Percentiles rank a stretch among this genome's conserved stretches.
These are phyloP conservation scores for Phytopythium delawarense DNA, from an alignment of 352 stramenopile species.

Conservation along the genomic window DNA sequence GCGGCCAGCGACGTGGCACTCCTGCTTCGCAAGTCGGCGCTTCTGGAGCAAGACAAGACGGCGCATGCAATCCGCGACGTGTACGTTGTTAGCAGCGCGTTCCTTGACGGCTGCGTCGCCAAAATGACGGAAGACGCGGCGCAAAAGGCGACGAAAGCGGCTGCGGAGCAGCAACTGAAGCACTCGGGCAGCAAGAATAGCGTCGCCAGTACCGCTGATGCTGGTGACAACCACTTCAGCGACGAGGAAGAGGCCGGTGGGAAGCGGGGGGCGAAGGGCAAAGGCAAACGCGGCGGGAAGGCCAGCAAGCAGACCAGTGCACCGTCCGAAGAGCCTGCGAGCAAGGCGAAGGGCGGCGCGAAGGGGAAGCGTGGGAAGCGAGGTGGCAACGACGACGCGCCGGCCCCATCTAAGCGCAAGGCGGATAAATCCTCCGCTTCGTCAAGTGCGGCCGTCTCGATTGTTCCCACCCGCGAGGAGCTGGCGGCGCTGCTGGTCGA, in stretches of 20 bases:
- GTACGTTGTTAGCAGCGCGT: conserved; percentile 59
- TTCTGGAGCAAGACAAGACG: conserved; percentile 26
- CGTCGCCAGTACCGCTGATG: conserved; percentile 7
- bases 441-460: conserved; percentile 34
- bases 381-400: conserved; percentile 21
- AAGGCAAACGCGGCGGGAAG: conserved; percentile 14
- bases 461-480: conserved; percentile 43
- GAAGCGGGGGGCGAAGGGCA: conserved; percentile 33
- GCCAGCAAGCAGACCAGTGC: conserved; percentile 16
- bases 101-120: conserved; percentile 39
- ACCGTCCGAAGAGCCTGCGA: conserved; percentile 8
- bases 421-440: conserved; percentile 29
- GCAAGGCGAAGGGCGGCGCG: conserved; percentile 12
- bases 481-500: conserved; percentile 35
- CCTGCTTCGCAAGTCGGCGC: conserved; percentile 42
- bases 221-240: conserved; percentile 28
- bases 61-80: conserved; percentile 48
- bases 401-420: conserved; percentile 18
- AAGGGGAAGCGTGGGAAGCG: conserved; percentile 47
- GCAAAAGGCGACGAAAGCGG: conserved; percentile 31
- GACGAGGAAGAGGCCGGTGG: conserved; percentile 33
- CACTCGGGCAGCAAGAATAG: conserved; percentile 3
- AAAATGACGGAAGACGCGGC: conserved; percentile 51
- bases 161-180: conserved; percentile 26
- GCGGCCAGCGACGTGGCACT: conserved; percentile 34